A percentile compares a stretch with the other conserved stretches of the same genome.
Conservation (phyloP, 2,329 filamentous ascomycete genomes). For the Cercospora sp. region DNA sequence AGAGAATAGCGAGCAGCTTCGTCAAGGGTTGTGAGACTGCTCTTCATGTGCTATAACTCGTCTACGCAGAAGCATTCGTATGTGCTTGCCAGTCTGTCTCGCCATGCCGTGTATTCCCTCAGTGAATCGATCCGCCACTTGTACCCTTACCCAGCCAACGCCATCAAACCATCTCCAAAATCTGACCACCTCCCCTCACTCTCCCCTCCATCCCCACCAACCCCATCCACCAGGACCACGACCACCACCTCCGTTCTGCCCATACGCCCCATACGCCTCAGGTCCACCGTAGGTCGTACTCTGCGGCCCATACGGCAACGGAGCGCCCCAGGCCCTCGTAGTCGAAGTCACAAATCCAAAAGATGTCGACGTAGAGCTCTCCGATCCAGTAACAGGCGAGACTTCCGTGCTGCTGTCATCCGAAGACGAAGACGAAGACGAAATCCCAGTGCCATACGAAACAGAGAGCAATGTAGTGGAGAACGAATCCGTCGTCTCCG, state of each 20-base stretch:
- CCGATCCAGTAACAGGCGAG: slow-evolving; percentile 9
- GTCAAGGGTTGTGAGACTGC: too few species aligned
- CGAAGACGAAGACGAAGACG: neutral
- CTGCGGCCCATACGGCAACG: neutral
- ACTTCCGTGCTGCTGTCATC: slow-evolving; percentile 12
- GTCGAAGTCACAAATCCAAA: slow-evolving; percentile 7
- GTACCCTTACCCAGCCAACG: neutral
- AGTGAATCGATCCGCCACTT: too few species aligned
- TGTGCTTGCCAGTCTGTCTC: too few species aligned
- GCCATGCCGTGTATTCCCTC: too few species aligned
- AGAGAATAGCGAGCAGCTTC: too few species aligned
- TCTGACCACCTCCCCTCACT: neutral
- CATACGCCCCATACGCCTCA: neutral
- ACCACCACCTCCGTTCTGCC: neutral
- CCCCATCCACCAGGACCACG: neutral
- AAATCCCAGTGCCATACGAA: neutral
- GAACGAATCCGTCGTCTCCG: neutral
- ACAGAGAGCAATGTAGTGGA: neutral
- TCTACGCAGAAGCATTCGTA: too few species aligned
- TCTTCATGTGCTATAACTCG: too few species aligned
- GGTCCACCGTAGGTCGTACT: slow-evolving; percentile 6
- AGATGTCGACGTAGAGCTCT: slow-evolving; percentile 1
- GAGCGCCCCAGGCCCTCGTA: neutral
- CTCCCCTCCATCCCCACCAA: neutral
- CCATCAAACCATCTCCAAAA: neutral